Evolutionary conservation across 441 rosid species (phyloP).

Genomic region (Raphanus hybrid): DNA sequence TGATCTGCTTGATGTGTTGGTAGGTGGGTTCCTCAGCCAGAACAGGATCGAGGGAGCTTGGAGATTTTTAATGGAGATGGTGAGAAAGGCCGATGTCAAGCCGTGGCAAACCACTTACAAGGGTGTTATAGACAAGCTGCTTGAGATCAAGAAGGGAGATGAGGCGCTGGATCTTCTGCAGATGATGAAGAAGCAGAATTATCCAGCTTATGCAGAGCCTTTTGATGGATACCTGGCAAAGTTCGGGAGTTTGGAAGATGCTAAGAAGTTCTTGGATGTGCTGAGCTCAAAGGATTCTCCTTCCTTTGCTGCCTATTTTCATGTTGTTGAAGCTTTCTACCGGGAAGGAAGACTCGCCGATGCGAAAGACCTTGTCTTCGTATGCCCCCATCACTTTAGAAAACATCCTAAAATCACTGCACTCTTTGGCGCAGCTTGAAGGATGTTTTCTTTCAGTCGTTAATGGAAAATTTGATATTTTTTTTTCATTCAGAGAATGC

Average conservation of each 20-base stretch:
- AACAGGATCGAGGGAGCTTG: constrained; percentile 70
- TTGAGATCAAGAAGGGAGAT: constrained; percentile 68
- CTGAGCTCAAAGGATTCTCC: constrained; percentile 68
- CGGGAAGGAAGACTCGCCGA: constrained; percentile 77
- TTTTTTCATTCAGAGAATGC: constrained; percentile 14
- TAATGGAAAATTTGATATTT: neutral
- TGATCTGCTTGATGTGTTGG: constrained; percentile 64
- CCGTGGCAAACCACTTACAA: constrained; percentile 90
- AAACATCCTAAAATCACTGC: constrained; percentile 57
- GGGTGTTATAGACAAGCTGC: constrained; percentile 67
- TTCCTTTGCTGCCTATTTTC: constrained; percentile 55
- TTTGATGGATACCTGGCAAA: constrained; percentile 67
- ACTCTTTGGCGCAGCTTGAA: constrained; percentile 61
- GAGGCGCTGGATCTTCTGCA: constrained; percentile 77
- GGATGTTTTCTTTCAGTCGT: neutral
- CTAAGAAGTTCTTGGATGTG: constrained; percentile 67
- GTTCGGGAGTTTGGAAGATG: constrained; percentile 74
- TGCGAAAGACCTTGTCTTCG: constrained; percentile 70
- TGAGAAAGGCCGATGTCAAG: constrained; percentile 52
- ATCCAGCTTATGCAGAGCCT: constrained; percentile 68
- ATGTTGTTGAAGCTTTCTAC: constrained; percentile 63
- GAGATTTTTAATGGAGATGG: constrained; percentile 63
- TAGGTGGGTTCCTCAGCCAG: constrained; percentile 66
- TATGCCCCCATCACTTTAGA: constrained; percentile 69
- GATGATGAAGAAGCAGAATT: constrained; percentile 69